Evolutionary conservation across 495 filamentous ascomycete species (phyloP).

Genomic region (Daldinia childiae): DNA sequence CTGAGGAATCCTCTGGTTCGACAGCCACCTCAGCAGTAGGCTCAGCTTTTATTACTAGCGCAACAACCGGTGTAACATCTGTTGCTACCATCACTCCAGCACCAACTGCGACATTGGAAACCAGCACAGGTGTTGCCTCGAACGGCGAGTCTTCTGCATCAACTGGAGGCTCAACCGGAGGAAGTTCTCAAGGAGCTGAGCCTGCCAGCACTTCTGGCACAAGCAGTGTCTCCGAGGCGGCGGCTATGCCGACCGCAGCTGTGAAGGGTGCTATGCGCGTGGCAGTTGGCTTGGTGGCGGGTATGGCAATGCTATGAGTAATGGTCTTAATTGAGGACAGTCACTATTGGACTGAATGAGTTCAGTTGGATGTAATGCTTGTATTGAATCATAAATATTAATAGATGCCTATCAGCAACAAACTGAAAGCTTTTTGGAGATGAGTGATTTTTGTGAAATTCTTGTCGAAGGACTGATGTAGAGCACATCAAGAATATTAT

Average conservation of each 20-base stretch:
- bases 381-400: constrained; percentile 19
- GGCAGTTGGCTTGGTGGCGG: constrained; percentile 35
- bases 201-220: constrained; percentile 6
- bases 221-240: constrained; percentile 32
- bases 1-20: neutral
- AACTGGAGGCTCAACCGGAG: neutral
- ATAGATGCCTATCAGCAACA: constrained; percentile 5
- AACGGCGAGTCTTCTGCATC: constrained; percentile 20
- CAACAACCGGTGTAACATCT: neutral
- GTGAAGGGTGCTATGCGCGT: constrained; percentile 39
- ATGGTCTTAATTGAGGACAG: neutral
- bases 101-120: constrained; percentile 14
- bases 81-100: constrained; percentile 21
- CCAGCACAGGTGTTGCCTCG: neutral
- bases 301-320: constrained; percentile 38
- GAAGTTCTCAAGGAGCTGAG: constrained; percentile 17
- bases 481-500: neutral
- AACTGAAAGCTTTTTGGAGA: neutral
- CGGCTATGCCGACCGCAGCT: constrained; percentile 33
- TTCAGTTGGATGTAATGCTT: neutral
- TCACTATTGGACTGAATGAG: neutral
- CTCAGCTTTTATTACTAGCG: neutral
- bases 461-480: neutral
- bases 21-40: neutral
- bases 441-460: neutral